Evolutionary conservation across 1,284 basidiomycete genomes (phyloP).

Genomic region (Leccinum pachyderme): DNA sequence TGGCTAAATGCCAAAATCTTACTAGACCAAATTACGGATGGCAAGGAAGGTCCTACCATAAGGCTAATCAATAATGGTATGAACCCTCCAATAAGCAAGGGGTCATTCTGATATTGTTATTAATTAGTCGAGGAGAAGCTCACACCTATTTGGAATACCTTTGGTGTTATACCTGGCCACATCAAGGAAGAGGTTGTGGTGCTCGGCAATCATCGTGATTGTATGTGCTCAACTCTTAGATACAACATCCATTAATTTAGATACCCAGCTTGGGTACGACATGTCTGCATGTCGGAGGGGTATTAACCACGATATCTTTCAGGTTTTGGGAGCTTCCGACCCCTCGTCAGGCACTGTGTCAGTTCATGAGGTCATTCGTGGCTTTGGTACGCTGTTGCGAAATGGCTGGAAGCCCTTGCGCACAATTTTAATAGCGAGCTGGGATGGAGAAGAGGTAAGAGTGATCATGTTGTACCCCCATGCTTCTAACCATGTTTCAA

Average conservation of each 20-base stretch:
- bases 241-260: slow-evolving; percentile 4
- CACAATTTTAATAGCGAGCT: slow-evolving; percentile 75
- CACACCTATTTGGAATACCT: slow-evolving; percentile 63
- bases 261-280: slow-evolving; percentile 29
- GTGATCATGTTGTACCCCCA: background rate
- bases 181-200: slow-evolving; percentile 75
- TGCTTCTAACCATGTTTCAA: slow-evolving; percentile 24
- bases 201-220: slow-evolving; percentile 76
- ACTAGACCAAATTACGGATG: slow-evolving; percentile 40
- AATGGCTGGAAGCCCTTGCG: slow-evolving; percentile 81
- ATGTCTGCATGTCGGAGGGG: slow-evolving; percentile 1
- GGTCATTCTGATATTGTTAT: background rate
- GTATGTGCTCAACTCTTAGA: slow-evolving; percentile 32
- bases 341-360: slow-evolving; percentile 80
- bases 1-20: slow-evolving; percentile 53
- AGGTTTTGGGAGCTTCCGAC: slow-evolving; percentile 69
- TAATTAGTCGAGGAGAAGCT: slow-evolving; percentile 43
- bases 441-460: slow-evolving; percentile 75
- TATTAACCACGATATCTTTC: slow-evolving; percentile 1
- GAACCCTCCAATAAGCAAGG: slow-evolving; percentile 8
- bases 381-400: slow-evolving; percentile 61
- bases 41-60: slow-evolving; percentile 36
- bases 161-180: slow-evolving; percentile 75
- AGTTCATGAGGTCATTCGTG: slow-evolving; percentile 70
- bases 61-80: slow-evolving; percentile 49